Evolutionary conservation across 352 stramenopile genomes (phyloP).

Genomic region (Thalassiosira ordinaria): DNA sequence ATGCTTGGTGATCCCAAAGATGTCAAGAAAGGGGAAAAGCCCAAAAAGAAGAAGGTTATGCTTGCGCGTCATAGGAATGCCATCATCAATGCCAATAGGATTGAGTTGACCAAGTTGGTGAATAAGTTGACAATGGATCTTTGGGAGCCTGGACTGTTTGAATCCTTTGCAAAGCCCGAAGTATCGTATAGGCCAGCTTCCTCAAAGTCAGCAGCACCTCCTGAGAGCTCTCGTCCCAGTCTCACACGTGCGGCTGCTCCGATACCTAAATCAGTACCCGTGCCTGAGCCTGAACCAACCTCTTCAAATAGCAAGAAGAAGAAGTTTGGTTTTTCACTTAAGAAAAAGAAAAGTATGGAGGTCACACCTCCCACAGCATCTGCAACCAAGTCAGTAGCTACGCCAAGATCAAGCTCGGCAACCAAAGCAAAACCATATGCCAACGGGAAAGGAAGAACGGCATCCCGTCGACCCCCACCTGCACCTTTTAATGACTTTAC

Average conservation of each 20-base stretch:
- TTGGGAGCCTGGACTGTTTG: slow-evolving; percentile 60
- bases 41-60: slow-evolving; percentile 56
- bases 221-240: not conserved
- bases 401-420: not conserved
- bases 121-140: slow-evolving; percentile 53
- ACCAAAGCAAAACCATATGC: not conserved
- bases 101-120: slow-evolving; percentile 56
- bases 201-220: not conserved
- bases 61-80: slow-evolving; percentile 64
- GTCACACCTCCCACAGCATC: not conserved
- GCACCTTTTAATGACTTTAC: slow-evolving; percentile 29
- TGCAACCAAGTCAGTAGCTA: not conserved
- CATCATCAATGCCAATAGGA: slow-evolving; percentile 59
- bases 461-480: slow-evolving; percentile 9
- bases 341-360: slow-evolving; percentile 27
- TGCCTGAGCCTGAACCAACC: slow-evolving; percentile 1
- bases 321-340: slow-evolving; percentile 40
- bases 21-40: slow-evolving; percentile 19
- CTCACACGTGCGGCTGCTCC: slow-evolving; percentile 3
- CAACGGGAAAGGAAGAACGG: not conserved
- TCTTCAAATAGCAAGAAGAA: slow-evolving; percentile 35
- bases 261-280: not conserved
- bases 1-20: slow-evolving; percentile 57
- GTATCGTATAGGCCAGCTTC: not conserved
- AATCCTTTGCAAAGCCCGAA: slow-evolving; percentile 55